Conservation (phyloP, 345 rosid species). For the Salix caprea region DNA sequence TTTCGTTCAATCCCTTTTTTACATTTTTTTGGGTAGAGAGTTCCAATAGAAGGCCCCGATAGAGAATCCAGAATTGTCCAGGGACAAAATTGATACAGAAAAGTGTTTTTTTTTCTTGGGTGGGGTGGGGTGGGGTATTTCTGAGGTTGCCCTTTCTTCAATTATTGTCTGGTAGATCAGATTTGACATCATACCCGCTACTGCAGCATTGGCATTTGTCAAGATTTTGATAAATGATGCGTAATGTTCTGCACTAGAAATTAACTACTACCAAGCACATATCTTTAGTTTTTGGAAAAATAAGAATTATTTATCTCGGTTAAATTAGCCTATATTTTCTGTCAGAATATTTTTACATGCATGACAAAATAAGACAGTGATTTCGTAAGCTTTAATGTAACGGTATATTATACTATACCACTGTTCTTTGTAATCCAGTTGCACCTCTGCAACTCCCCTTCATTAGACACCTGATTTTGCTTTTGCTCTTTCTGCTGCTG, state of each 20-base stretch:
- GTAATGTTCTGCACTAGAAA: neutral
- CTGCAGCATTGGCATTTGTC: neutral
- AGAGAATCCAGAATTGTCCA: too few relatives aligned
- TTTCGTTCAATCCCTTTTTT: too few relatives aligned
- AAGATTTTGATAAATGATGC: neutral
- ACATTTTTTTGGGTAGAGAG: too few relatives aligned
- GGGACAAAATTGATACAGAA: too few relatives aligned
- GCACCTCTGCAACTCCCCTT: constrained; percentile 69
- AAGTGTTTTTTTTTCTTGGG: too few relatives aligned
- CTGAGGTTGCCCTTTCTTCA: neutral
- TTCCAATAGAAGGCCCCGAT: too few relatives aligned
- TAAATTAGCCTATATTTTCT: neutral
- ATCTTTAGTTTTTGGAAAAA: neutral
- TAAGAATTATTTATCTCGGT: neutral
- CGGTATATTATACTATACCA: constrained; percentile 42
- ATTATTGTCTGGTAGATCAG: neutral
- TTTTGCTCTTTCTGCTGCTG: constrained; percentile 22
- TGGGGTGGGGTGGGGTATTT: too few relatives aligned
- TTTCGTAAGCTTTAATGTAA: neutral
- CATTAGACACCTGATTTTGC: constrained; percentile 26
- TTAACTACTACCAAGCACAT: neutral
- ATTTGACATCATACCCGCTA: neutral
- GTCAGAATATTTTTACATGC: neutral
- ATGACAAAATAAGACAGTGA: neutral
- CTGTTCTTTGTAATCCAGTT: constrained; percentile 90